phyloP scores from a whole-genome alignment of 352 stramenopile genomes.

The Globisporangium viniferum region DNA sequence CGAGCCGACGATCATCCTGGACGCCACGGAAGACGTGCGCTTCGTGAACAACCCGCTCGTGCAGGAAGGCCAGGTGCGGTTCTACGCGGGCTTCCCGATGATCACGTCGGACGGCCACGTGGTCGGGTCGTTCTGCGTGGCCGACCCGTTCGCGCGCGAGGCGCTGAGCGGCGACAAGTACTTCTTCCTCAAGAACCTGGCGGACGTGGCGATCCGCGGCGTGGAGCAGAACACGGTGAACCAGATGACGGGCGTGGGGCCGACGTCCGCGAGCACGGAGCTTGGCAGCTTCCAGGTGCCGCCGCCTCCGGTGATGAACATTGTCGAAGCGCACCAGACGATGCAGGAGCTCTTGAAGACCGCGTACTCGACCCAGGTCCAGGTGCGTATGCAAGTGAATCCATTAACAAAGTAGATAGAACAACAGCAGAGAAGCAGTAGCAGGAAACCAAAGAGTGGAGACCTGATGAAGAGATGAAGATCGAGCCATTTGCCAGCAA shows the following conservation, averaged over 20 bases:
- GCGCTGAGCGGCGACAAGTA: constrained; percentile 72
- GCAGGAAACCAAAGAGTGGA: constrained; percentile 19
- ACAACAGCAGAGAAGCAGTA: background rate
- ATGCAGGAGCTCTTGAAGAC: constrained; percentile 85
- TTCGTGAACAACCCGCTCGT: constrained; percentile 82
- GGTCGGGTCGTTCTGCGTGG: constrained; percentile 74
- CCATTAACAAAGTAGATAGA: constrained; percentile 31
- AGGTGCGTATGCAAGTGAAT: constrained; percentile 82
- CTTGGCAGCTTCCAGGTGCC: constrained; percentile 33
- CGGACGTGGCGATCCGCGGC: constrained; percentile 65
- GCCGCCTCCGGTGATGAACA: constrained; percentile 57
- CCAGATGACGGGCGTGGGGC: constrained; percentile 21
- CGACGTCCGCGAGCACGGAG: constrained; percentile 16
- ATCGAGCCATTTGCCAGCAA: background rate
- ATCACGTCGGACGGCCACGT: constrained; percentile 59
- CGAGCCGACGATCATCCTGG: constrained; percentile 76
- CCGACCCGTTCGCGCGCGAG: constrained; percentile 74
- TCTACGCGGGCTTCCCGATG: constrained; percentile 82
- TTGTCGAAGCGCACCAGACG: constrained; percentile 57
- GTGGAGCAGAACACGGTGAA: constrained; percentile 80
- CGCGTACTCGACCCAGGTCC: constrained; percentile 78
- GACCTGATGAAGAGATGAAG: background rate
- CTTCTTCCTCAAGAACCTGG: constrained; percentile 84
- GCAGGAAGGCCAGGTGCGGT: constrained; percentile 68
- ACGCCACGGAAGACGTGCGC: constrained; percentile 71